Evolutionary conservation across 371 early-diverging fungal genomes (phyloP).

Genomic region (Choanephora cucurbitarum): DNA sequence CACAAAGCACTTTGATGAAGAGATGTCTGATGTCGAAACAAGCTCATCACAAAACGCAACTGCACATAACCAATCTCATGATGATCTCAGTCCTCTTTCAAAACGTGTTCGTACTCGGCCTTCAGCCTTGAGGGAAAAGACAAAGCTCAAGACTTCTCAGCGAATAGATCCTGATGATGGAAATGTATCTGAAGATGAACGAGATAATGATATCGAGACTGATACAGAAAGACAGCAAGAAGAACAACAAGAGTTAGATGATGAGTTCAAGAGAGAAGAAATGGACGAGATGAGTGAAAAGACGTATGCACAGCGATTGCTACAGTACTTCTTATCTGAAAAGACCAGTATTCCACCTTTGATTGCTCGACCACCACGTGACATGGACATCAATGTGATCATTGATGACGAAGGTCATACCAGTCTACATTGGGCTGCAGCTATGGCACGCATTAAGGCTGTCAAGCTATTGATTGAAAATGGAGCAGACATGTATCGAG

Average conservation of each 20-base stretch:
- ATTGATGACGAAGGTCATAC: slow-evolving; percentile 96
- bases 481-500: slow-evolving; percentile 72
- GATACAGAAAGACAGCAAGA: background rate
- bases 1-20: slow-evolving; percentile 27
- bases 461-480: slow-evolving; percentile 73
- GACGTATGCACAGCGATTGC: slow-evolving; percentile 44
- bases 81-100: background rate
- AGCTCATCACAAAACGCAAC: background rate
- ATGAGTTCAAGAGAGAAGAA: background rate
- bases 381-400: slow-evolving; percentile 79
- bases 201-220: background rate
- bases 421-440: slow-evolving; percentile 95
- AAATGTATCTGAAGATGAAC: background rate
- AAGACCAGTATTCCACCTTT: slow-evolving; percentile 50
- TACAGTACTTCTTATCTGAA: slow-evolving; percentile 67
- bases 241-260: background rate
- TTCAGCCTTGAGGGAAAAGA: background rate
- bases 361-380: slow-evolving; percentile 53
- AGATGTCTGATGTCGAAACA: slow-evolving; percentile 11
- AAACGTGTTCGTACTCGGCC: background rate
- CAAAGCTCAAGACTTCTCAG: background rate
- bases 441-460: slow-evolving; percentile 80
- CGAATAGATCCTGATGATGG: background rate
- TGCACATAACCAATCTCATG: background rate
- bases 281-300: slow-evolving; percentile 14